Base-by-base conservation (phyloP, 1,284 basidiomycete species). In the Paramarasmius palmivorus region DNA sequence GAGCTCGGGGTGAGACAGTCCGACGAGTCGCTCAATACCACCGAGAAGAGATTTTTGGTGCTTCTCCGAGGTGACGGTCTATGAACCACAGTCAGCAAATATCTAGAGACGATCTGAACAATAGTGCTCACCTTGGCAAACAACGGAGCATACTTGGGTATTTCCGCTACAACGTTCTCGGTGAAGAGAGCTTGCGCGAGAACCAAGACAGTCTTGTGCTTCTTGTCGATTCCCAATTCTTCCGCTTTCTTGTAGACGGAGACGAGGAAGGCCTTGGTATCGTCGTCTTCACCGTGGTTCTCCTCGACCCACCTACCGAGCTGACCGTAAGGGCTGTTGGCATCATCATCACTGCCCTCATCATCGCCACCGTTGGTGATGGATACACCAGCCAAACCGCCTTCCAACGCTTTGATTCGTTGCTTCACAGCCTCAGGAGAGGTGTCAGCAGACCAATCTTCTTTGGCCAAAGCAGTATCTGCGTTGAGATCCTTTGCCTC, bases 21-120 rank as follows among this genome's bases (percentile, higher is more conserved):
- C 94, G 50, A 91, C 82, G 57, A 95, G 77, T 19, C 90, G 87
- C 68, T 97, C 94, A 50, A 96, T 73, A 45, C 95, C 94, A 39
- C 94, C 96, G 6, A 98, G 81, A 38, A 98, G 76, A 1, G 94
- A 80, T 74, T 98, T 99, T 72, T 98, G 94, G 67, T 97, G 93
- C 72, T 95, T 98, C 77, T 98, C 96, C 1, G 85, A 84, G 1
- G 84, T 85, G 36, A 86, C 79, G 77, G 90, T 78, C 87, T 90
- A 54, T 12, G 47, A 29, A 19, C 50, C 25, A 32, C 20, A 48
- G 6, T 59, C 15, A 54, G 42, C 52, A 51, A 52, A 3, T 42
- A 40, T 15, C n/a, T 49, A 12, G 22, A 38, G 8, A 4, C 15
- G 29, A 3, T 17, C 10, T 1, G 12, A 50, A 14, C 4, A 3